These are phyloP conservation scores for Neobulgaria alba DNA, from an alignment of 2,329 filamentous ascomycete species.

Conservation along the genomic window DNA sequence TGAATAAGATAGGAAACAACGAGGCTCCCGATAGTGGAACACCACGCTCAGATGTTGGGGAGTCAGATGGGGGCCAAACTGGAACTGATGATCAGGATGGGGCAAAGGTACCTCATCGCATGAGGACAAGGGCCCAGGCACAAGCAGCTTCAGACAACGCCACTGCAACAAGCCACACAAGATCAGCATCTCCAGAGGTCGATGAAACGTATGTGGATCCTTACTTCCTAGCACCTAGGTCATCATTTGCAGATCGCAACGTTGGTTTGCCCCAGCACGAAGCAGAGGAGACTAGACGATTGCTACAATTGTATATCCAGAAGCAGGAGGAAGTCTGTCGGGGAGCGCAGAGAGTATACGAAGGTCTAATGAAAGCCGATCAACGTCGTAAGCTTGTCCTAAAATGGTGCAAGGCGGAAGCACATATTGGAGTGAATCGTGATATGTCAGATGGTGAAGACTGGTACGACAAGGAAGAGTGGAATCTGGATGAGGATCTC, in stretches of 20 bases:
- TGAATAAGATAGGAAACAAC: neutral
- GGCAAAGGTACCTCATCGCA: slow-evolving; percentile 38
- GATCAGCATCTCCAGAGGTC: slow-evolving; percentile 34
- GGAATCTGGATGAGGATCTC: slow-evolving; percentile 63
- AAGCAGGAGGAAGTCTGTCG: slow-evolving; percentile 80
- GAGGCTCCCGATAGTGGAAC: neutral
- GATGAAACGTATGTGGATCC: slow-evolving; percentile 59
- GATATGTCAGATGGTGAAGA: slow-evolving; percentile 86
- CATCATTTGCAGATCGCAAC: slow-evolving; percentile 58
- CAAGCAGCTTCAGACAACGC: slow-evolving; percentile 33
- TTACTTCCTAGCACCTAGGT: slow-evolving; percentile 58
- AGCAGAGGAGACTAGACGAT: slow-evolving; percentile 67
- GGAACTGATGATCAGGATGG: slow-evolving; percentile 33
- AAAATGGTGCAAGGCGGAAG: slow-evolving; percentile 71
- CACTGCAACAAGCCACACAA: slow-evolving; percentile 26
- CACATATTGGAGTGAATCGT: slow-evolving; percentile 50
- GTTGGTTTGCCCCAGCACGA: slow-evolving; percentile 63
- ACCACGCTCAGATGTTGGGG: slow-evolving; percentile 3
- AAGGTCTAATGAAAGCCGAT: slow-evolving; percentile 64
- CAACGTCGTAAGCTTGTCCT: slow-evolving; percentile 62
- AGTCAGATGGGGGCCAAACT: neutral
- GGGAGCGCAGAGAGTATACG: slow-evolving; percentile 57
- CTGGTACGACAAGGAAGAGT: slow-evolving; percentile 79
- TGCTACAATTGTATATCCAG: slow-evolving; percentile 70
- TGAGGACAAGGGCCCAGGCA: slow-evolving; percentile 46